Conservation (phyloP, 345 rosid genomes). For the Gossypium australe region DNA sequence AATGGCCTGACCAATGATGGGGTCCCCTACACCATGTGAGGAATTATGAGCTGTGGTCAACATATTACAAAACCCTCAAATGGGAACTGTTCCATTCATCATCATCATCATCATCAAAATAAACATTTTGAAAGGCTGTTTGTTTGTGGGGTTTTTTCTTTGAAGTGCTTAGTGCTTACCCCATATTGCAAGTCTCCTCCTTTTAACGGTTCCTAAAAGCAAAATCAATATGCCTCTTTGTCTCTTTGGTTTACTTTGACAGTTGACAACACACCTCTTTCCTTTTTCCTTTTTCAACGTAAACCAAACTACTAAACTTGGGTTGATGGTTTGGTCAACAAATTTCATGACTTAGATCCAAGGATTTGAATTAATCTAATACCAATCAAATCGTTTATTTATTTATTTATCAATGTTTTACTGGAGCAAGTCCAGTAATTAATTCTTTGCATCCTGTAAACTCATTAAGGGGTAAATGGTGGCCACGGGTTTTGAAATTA, state of each 20-base stretch:
- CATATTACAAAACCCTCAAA: neutral
- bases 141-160: neutral
- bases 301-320: neutral
- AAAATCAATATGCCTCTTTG: neutral
- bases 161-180: neutral
- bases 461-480: no score
- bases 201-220: slow-evolving; percentile 2
- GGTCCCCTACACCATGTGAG: slow-evolving; percentile 6
- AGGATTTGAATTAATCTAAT: neutral
- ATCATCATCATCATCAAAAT: neutral
- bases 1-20: neutral
- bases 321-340: neutral
- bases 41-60: slow-evolving; percentile 11
- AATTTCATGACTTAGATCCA: neutral
- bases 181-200: neutral
- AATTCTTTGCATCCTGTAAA: no score
- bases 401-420: no score
- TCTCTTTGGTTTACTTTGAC: neutral
- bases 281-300: neutral
- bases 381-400: no score
- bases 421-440: no score
- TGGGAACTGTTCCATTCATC: neutral
- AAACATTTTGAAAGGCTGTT: neutral
- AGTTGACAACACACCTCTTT: neutral
- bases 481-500: no score